Base-by-base conservation (phyloP, 2,329 filamentous ascomycete species). In the Hypoxylon sp. region DNA sequence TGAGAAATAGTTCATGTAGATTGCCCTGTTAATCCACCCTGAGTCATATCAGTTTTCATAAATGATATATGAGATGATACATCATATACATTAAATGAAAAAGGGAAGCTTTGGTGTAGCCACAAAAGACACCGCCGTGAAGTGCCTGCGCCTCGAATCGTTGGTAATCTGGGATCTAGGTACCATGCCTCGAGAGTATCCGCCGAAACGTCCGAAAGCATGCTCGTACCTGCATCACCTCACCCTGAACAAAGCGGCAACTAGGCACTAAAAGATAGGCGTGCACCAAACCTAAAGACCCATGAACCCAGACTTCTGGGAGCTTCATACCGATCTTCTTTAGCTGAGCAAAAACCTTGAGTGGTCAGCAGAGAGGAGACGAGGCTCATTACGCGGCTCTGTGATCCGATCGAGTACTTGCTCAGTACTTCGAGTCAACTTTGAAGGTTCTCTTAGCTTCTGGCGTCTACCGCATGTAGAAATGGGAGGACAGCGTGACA, bases 161-260 rank as follows among this genome's bases (percentile, higher is more conserved):
- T 32, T 21, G 34, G 5, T 25, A 43, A n/a, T 21, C 5, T 19
- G 30, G 50, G 46, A 66, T 60, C 36, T 43, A 65, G 64, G 64
- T 28, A 67, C 60, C 48, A 52, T 57, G 36, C 60, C 60, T 36
- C 49, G n/a, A 50, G 30, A 19, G 13, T 36, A 41, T 62, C 50
- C 46, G 63, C 63, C 49, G 45, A 48, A 19, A 28, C 48, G n/a
- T 46, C 28, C 58, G 30, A 55, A 45, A 53, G 34, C 57, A 55
- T 55, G 51, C 43, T 63, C 36, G 67, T 67, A 70, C 67, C 67
- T 70, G 67, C 67, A 41, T 70, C 53, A 51, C 23, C 36, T 70
- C 53, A 51, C 23, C 36, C 48, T 19, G 50, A 56, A 60, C 23
- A 38, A n/a, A 19, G 43, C 17, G 55, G 43, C 48, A 53, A 49